Conservation (phyloP, 148 eudicot genomes). For the Cornus florida region DNA sequence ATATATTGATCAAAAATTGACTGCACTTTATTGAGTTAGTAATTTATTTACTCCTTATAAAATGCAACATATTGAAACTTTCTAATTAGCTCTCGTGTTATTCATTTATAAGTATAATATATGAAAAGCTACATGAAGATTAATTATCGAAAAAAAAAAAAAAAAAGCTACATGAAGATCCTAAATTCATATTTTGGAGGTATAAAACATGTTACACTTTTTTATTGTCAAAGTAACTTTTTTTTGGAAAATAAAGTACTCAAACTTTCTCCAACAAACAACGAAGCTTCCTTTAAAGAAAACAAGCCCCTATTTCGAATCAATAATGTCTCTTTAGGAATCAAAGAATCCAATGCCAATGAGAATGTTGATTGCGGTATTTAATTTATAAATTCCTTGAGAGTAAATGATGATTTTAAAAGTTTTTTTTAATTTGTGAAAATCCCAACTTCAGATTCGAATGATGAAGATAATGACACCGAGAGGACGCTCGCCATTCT, state of each 20-base stretch:
- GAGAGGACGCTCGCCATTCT: constrained; percentile 19
- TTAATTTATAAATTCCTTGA: neutral
- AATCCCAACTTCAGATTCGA: neutral
- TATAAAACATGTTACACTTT: neutral
- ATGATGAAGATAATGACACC: constrained; percentile 5
- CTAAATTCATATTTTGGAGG: too few relatives aligned
- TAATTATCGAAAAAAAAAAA: too few relatives aligned
- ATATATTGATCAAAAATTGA: too few relatives aligned
- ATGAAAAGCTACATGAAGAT: neutral
- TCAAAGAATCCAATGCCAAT: constrained; percentile 15
- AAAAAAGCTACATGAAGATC: too few relatives aligned
- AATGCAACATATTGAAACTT: neutral
- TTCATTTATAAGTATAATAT: too few relatives aligned
- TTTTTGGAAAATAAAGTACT: neutral
- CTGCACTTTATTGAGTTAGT: too few relatives aligned
- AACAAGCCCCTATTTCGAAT: neutral
- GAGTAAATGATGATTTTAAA: too few relatives aligned
- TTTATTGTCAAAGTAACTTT: too few relatives aligned
- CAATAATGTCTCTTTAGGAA: constrained; percentile 4
- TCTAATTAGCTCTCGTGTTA: too few relatives aligned
- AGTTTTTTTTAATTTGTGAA: neutral
- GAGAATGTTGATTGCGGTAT: neutral
- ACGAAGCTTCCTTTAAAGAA: neutral
- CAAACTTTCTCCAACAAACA: neutral
- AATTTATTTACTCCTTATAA: too few relatives aligned